A percentile compares a stretch with the other conserved stretches of the same genome.
phyloP scores from a whole-genome alignment of 495 filamentous ascomycete genomes.

The Staphylotrichum tortipilum region DNA sequence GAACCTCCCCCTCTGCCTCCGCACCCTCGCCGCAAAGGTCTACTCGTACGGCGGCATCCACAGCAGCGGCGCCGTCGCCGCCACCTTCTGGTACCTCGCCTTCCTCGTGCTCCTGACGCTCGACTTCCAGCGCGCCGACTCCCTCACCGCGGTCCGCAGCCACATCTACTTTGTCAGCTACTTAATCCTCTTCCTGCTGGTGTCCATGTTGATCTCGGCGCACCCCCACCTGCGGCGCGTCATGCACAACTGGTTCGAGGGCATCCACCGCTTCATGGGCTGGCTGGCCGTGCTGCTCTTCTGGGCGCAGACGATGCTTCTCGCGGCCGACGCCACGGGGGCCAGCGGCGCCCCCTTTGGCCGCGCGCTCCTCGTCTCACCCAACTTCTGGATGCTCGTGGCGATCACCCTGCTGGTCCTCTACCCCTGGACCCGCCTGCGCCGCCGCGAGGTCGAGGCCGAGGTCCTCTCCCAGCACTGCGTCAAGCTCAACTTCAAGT shows the following conservation, averaged over 20 bases:
- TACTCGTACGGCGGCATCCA: constrained; percentile 75
- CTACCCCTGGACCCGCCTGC: constrained; percentile 61
- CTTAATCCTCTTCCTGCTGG: constrained; percentile 34
- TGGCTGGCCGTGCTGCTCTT: constrained; percentile 56
- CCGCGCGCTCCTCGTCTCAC: constrained; percentile 40
- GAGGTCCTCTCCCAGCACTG: constrained; percentile 63
- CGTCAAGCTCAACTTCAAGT: constrained; percentile 60
- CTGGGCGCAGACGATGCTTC: constrained; percentile 41
- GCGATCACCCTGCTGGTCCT: constrained; percentile 50
- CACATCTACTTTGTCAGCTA: constrained; percentile 39
- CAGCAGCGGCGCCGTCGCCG: constrained; percentile 59
- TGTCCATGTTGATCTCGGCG: constrained; percentile 35
- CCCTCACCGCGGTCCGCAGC: constrained; percentile 37
- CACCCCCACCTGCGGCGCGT: constrained; percentile 45
- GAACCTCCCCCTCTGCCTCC: constrained; percentile 53
- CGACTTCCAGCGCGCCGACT: constrained; percentile 33
- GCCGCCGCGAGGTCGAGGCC: constrained; percentile 49
- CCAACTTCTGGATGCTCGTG: constrained; percentile 62
- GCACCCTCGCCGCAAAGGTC: constrained; percentile 59
- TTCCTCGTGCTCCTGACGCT: constrained; percentile 32
- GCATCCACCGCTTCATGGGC: constrained; percentile 56
- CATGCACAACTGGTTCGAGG: constrained; percentile 59
- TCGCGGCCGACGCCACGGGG: constrained; percentile 16
- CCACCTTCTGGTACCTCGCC: constrained; percentile 59
- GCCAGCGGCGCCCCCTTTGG: constrained; percentile 11